A percentile compares a stretch with the other conserved stretches of the same genome.
Conservation (phyloP, 2,329 filamentous ascomycete genomes). For the Ophiostoma pallidulum region DNA sequence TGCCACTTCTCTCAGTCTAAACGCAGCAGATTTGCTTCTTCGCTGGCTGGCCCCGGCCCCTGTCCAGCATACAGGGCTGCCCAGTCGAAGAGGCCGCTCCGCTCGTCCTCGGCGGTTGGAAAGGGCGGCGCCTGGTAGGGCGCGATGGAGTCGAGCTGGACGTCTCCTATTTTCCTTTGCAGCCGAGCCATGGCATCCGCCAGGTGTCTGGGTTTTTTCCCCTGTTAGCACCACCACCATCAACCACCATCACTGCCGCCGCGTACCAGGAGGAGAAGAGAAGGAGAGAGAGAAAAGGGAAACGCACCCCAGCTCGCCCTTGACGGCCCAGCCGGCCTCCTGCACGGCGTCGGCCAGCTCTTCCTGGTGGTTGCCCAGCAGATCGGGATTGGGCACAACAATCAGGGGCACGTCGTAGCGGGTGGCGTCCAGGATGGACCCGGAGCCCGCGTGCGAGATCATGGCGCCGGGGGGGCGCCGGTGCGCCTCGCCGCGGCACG, state of each 20-base stretch:
- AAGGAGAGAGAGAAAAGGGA: background rate
- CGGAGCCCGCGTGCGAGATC: constrained; percentile 85
- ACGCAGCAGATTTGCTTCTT: constrained; percentile 2
- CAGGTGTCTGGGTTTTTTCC: constrained; percentile 19
- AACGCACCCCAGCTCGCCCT: constrained; percentile 57
- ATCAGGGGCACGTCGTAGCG: constrained; percentile 67
- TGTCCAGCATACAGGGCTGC: constrained; percentile 13
- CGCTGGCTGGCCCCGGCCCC: background rate
- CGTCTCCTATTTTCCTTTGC: constrained; percentile 15
- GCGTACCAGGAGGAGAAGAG: background rate
- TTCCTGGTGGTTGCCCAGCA: constrained; percentile 85
- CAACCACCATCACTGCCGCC: too few relatives aligned
- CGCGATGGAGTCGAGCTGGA: constrained; percentile 17
- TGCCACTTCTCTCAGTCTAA: constrained; percentile 12
- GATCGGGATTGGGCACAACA: constrained; percentile 73
- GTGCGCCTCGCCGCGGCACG: constrained; percentile 34
- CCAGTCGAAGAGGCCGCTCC: constrained; percentile 27
- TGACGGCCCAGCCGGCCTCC: constrained; percentile 65
- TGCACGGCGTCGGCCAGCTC: constrained; percentile 75
- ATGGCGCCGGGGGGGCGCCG: constrained; percentile 55
- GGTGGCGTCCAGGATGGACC: constrained; percentile 77
- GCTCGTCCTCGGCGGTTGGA: constrained; percentile 21
- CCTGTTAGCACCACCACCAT: background rate
- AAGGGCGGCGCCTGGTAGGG: constrained; percentile 22
- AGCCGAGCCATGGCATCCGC: constrained; percentile 18